Evolutionary conservation across 1,284 basidiomycete species (phyloP).

Genomic region (Cutaneotrichosporon arboriforme): DNA sequence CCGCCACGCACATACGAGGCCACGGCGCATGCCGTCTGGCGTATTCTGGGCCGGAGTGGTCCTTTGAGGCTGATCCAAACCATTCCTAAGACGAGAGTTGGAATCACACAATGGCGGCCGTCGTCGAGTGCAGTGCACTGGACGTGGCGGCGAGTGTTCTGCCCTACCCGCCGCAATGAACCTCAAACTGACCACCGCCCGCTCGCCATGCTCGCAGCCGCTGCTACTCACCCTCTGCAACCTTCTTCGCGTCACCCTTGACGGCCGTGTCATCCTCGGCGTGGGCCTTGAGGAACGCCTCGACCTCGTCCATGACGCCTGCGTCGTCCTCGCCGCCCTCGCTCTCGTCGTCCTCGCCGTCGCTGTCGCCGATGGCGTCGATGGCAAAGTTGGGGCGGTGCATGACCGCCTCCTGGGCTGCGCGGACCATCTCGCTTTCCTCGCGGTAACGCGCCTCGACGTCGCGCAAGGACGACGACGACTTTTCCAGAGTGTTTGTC

Average conservation of each 20-base stretch:
- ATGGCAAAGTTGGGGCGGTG: conserved; percentile 88
- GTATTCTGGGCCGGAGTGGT: too few relatives aligned
- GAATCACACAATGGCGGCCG: too few relatives aligned
- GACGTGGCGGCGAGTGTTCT: too few relatives aligned
- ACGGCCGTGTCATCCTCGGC: conserved; percentile 68
- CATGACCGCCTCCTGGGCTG: conserved; percentile 75
- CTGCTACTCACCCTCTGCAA: conserved; percentile 48
- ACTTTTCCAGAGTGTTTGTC: conserved; percentile 49
- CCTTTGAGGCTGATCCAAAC: too few relatives aligned
- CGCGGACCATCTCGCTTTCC: conserved; percentile 59
- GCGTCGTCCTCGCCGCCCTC: conserved; percentile 57
- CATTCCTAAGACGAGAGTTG: too few relatives aligned
- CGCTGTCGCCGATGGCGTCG: conserved; percentile 79
- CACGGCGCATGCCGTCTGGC: too few relatives aligned
- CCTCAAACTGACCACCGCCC: too few relatives aligned
- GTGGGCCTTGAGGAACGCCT: conserved; percentile 77
- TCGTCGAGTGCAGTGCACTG: too few relatives aligned
- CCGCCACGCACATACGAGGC: not conserved
- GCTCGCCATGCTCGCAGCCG: too few relatives aligned
- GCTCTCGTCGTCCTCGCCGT: conserved; percentile 60
- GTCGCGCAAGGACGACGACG: conserved; percentile 45
- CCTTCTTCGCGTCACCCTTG: conserved; percentile 73
- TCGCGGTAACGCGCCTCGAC: conserved; percentile 40
- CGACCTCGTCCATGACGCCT: conserved; percentile 80
- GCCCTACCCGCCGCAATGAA: too few relatives aligned